Base-by-base conservation (phyloP, 305 asterid genomes). In the Salvia sclarea region DNA sequence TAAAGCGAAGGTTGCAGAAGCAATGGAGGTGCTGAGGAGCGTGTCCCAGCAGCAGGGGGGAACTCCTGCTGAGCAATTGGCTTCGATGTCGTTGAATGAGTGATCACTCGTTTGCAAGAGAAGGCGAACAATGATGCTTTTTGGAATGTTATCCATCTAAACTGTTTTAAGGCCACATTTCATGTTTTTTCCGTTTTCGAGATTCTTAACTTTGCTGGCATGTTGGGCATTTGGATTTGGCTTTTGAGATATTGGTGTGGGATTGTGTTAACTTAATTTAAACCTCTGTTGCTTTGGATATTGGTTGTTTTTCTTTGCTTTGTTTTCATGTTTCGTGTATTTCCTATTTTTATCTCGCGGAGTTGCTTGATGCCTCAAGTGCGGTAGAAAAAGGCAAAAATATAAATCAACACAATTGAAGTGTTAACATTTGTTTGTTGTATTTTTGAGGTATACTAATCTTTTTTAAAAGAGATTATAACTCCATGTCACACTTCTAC, bases 1-100 rank as follows among this genome's bases (percentile, higher is more conserved):
- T 47, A 89, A 84, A 68, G 81, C 96, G 35, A 91, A 91, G 78
- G 97, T 91, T 52, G 86, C 91, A 0, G 97, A 91, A 85, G 97
- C 96, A 0, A 89, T 88, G 95, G 95, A 85, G 0, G 95, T 91
- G 54, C 84, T 91, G 24, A 76, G 93, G 83, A 88, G 84, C 35
- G 97, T 83, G 43, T 76, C 96, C 73, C 96, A 83, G 77, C 88
- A 83, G 75, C 90, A 74, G 72, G 67, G 75, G 0, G 69, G 71
- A 71, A 68, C 44, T 59, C 70, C 91, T 0, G 88, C 85, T 0
- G 89, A 85, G 20, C 91, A 86, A 45, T 61, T 88, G 76, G 89
- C 88, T 6, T 73, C 97, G 0, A 69, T 87, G 73, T 80, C 92
- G 9, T 68, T 90, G 84, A 86, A 85, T 31, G 92, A 88, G 2